These are phyloP conservation scores for Apiotrichum gamsii DNA, from an alignment of 1,284 basidiomycete species.

Conservation along the genomic window DNA sequence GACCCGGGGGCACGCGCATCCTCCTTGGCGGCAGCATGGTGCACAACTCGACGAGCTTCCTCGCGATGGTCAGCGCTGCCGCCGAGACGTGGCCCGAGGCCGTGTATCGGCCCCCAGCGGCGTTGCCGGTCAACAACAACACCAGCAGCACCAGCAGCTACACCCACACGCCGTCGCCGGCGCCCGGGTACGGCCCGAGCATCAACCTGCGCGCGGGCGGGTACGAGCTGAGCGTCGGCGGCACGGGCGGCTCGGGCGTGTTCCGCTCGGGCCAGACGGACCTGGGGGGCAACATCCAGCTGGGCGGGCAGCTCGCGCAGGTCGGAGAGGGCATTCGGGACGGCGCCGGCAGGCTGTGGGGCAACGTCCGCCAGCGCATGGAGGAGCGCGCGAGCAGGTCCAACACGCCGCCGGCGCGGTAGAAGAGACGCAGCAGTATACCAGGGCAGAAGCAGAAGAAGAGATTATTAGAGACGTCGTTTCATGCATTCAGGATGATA, in stretches of 20 bases:
- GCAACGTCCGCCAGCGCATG: conserved; percentile 80
- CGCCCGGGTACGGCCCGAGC: conserved; percentile 36
- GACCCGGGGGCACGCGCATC: conserved; percentile 57
- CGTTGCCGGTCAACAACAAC: conserved; percentile 10
- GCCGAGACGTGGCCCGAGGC: conserved; percentile 43
- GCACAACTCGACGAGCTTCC: conserved; percentile 72
- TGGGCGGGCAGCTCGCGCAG: conserved; percentile 62
- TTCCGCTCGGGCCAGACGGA: conserved; percentile 64
- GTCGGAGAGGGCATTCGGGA: conserved; percentile 52
- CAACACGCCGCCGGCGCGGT: conserved; percentile 28
- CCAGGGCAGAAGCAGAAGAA: no score
- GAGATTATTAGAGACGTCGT: not conserved
- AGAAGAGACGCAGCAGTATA: not conserved
- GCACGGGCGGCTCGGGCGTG: conserved; percentile 68
- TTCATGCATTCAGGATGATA: not conserved
- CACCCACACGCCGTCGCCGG: conserved; percentile 54
- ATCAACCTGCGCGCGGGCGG: conserved; percentile 83
- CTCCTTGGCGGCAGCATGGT: conserved; percentile 86
- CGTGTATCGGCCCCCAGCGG: conserved; percentile 38
- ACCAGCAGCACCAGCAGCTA: conserved; percentile 52
- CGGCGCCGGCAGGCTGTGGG: conserved; percentile 76
- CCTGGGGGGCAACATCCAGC: conserved; percentile 62
- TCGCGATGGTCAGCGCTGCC: conserved; percentile 44
- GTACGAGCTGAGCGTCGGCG: conserved; percentile 85
- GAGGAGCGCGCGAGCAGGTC: conserved; percentile 74